Conservation (phyloP, 2,329 filamentous ascomycete genomes). For the Colletotrichum gloeosporioides region DNA sequence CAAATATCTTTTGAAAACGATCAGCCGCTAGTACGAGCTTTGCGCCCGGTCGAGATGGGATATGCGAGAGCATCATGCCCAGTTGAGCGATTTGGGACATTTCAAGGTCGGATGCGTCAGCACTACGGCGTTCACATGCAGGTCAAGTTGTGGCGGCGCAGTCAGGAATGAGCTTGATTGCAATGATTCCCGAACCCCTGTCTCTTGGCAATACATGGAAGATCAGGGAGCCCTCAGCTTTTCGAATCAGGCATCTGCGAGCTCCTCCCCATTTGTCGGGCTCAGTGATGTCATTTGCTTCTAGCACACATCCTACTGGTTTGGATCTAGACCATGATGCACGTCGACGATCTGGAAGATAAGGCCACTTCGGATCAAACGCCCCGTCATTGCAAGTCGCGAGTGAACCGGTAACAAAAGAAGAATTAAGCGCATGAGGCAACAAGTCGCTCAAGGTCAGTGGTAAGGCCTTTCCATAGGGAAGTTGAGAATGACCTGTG, state of each 20-base stretch:
- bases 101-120: background rate
- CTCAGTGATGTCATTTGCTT: background rate
- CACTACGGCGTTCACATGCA: background rate
- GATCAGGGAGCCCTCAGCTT: background rate
- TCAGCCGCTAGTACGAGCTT: background rate
- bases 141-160: background rate
- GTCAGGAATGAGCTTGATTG: background rate
- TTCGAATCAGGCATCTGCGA: fast-evolving
- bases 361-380: too few relatives aligned
- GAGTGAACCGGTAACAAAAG: too few relatives aligned
- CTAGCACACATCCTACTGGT: fast-evolving
- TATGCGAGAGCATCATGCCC: background rate
- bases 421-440: too few relatives aligned
- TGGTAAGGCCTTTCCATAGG: too few relatives aligned
- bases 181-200: background rate
- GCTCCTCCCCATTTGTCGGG: background rate
- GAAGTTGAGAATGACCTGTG: too few relatives aligned
- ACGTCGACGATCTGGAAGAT: too few relatives aligned
- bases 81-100: background rate
- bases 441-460: too few relatives aligned
- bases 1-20: background rate
- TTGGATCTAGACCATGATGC: background rate
- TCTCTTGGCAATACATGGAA: fast-evolving
- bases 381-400: too few relatives aligned
- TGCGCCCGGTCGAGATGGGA: background rate